A percentile compares a stretch with the other conserved stretches of the same genome.
phyloP scores from a whole-genome alignment of 139 green algal species.

The Pleodorina starrii region DNA sequence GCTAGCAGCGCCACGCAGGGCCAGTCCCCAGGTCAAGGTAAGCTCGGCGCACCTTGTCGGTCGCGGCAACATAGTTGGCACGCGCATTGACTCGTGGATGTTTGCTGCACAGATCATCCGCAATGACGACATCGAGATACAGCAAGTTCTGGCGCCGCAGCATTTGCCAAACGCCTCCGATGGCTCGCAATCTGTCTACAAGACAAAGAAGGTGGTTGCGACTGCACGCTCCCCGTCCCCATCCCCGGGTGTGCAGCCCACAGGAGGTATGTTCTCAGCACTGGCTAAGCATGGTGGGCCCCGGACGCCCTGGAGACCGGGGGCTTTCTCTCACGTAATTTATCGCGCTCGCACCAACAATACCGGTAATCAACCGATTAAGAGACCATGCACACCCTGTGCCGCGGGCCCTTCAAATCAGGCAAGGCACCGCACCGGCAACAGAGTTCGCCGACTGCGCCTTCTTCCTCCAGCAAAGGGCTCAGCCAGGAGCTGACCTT shows the following conservation, averaged over 20 bases:
- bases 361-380: too few species aligned
- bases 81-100: too few species aligned
- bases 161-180: conserved; percentile 55
- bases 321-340: too few species aligned
- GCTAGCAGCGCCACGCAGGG: not conserved
- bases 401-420: too few species aligned
- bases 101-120: conserved; percentile 38
- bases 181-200: conserved; percentile 55
- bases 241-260: not conserved
- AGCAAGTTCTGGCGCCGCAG: conserved; percentile 49
- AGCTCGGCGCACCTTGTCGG: too few species aligned
- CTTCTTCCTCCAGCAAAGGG: not conserved
- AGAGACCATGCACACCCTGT: too few species aligned
- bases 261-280: not conserved
- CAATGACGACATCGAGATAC: conserved; percentile 40
- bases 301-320: too few species aligned
- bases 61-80: too few species aligned
- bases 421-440: not conserved
- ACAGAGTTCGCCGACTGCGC: not conserved
- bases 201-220: conserved; percentile 14
- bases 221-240: conserved; percentile 9
- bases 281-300: too few species aligned
- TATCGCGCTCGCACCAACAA: too few species aligned
- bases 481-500: conserved; percentile 12
- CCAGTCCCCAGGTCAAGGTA: conserved; percentile 23